phyloP scores from a whole-genome alignment of 2,329 filamentous ascomycete genomes.

The Fusarium palustre region DNA sequence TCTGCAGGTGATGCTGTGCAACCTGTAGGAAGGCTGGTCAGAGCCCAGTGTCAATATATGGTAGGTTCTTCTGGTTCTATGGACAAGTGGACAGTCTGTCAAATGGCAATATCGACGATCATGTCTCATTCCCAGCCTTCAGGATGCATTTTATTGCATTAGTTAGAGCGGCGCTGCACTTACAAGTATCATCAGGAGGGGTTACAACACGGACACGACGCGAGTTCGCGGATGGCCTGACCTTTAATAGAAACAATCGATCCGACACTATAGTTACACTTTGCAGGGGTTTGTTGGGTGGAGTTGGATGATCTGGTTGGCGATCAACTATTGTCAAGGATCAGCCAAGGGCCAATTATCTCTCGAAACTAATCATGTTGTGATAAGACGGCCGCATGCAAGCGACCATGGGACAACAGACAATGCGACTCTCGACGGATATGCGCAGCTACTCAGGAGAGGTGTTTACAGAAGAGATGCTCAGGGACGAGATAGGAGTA shows the following conservation, averaged over 20 bases:
- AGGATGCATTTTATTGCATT: constrained; percentile 34
- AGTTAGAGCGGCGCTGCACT: constrained; percentile 19
- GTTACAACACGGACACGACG: constrained; percentile 42
- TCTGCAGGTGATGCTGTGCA: not conserved
- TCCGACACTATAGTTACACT: constrained; percentile 5
- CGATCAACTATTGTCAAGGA: constrained; percentile 24
- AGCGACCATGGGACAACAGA: constrained; percentile 21
- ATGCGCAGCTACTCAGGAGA: not conserved
- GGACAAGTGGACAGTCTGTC: not conserved
- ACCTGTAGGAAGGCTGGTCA: not conserved
- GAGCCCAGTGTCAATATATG: not conserved
- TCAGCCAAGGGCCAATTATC: constrained; percentile 33
- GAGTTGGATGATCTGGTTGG: constrained; percentile 24
- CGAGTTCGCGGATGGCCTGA: constrained; percentile 44
- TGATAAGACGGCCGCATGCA: constrained; percentile 41
- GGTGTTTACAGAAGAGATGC: not conserved
- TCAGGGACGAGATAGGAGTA: not conserved
- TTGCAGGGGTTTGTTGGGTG: constrained; percentile 5
- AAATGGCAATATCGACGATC: not conserved
- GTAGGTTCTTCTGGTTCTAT: no score
- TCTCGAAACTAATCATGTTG: constrained; percentile 4
- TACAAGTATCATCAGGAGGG: constrained; percentile 24
- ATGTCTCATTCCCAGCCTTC: constrained; percentile 33
- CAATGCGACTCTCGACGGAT: not conserved
- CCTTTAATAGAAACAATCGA: constrained; percentile 40